phyloP scores from a whole-genome alignment of 1,284 basidiomycete genomes.

The Chiua sp. region DNA sequence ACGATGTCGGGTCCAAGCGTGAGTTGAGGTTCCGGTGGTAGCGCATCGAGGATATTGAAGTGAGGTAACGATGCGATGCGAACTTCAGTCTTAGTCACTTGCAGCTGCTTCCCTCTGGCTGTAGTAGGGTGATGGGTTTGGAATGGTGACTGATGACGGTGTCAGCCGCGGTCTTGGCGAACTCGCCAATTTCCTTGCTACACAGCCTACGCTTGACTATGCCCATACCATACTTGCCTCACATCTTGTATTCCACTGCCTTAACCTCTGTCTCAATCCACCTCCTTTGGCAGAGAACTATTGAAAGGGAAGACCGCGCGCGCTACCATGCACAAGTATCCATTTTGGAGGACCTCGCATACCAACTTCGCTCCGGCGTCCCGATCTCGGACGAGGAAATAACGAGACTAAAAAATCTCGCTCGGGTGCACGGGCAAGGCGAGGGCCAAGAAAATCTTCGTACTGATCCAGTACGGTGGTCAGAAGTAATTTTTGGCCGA shows the following conservation, averaged over 20 bases:
- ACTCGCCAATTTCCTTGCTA: neutral
- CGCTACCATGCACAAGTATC: conserved; percentile 58
- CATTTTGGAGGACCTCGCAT: conserved; percentile 60
- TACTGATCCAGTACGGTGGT: conserved; percentile 28
- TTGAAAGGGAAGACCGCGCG: conserved; percentile 52
- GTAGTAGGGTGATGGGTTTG: no score
- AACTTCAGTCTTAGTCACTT: no score
- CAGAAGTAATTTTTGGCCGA: conserved; percentile 38
- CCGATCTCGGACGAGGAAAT: conserved; percentile 53
- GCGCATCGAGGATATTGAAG: no score
- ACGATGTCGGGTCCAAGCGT: no score
- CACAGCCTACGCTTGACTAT: conserved; percentile 10
- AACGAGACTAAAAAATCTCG: conserved; percentile 52
- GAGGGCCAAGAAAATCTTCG: conserved; percentile 11
- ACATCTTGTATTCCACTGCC: conserved; percentile 61
- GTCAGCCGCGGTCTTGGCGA: no score
- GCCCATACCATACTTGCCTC: conserved; percentile 48
- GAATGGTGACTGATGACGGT: no score
- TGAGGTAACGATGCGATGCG: no score
- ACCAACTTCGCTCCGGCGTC: conserved; percentile 50
- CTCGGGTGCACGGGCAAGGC: conserved; percentile 35
- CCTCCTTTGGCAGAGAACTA: conserved; percentile 55
- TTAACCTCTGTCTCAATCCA: conserved; percentile 68
- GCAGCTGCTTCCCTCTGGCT: no score
- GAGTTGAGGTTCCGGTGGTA: no score